Evolutionary conservation across 1,284 basidiomycete species (phyloP), one percentile per base, ranked within the genome.

Genomic region (Lignosus rhinocerotis): DNA sequence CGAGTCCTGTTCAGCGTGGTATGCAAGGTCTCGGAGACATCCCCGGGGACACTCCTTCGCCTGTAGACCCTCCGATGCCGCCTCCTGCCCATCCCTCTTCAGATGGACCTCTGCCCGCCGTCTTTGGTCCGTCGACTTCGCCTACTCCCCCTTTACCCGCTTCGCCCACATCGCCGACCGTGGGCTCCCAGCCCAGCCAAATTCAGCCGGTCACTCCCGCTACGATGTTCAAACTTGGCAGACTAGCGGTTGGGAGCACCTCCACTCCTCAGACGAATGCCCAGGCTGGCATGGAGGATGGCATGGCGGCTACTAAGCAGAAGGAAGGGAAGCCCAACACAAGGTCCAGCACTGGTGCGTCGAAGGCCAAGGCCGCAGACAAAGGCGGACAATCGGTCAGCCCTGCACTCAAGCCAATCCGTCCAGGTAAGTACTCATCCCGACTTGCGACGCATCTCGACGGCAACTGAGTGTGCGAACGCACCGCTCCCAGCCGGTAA

Each of bases 131-230:
- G n/a, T 61, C 64, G 21, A 55, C 45, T 19, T 58, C 60, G 8
- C 30, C 54, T 14, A 53, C 64, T 32, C 66, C 62, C 36, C 55
- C 68, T 47, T 53, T 66, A 31, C 55, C 63, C n/a, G 46, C 53
- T n/a, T 61, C 54, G 21, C 61, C 62, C 9, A 62, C 66, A 2
- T 51, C 72, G 10, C 69, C 74, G 6, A 44, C 59, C 38, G 47
- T 42, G 7, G 47, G 56, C 38, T 55, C 52, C n/a, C 54, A 65
- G 19, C 57, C 59, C 5, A 53, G 62, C 48, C 31, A 66, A 25
- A 76, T 93, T 47, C 83, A 83, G 10, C 93, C 93, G 6, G 91
- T 93, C 53, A 96, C 93, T 0, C 93, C 93, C 0, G 88, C 92
- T 0, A 90, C 83, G 61, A 86, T 95, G 66, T 92, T 96, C 90